A percentile compares a stretch with the other conserved stretches of the same genome.
Evolutionary conservation across 1,139 yeast genomes (phyloP).

Genomic region (Wickerhamomyces sp.): DNA sequence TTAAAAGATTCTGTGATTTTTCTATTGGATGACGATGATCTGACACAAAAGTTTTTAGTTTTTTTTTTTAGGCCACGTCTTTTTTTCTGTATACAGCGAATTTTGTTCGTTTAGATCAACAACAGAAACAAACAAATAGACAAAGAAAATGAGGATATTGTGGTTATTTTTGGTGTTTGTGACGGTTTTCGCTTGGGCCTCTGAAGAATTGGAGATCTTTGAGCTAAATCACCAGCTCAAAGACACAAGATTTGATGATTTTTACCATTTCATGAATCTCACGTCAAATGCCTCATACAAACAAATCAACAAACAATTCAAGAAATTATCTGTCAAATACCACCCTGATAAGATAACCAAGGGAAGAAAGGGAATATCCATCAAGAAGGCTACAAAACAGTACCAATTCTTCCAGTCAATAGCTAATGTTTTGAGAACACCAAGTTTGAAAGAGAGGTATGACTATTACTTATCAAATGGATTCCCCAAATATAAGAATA

Average conservation of each 20-base stretch:
- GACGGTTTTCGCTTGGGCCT: conserved; percentile 34
- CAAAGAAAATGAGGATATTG: not conserved
- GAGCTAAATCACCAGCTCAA: conserved; percentile 62
- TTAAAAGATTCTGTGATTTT: too few relatives aligned
- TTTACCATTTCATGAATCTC: conserved; percentile 65
- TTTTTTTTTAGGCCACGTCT: too few relatives aligned
- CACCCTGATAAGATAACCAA: conserved; percentile 78
- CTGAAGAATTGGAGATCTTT: conserved; percentile 79
- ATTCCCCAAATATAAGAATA: conserved; percentile 73
- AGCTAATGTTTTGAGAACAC: conserved; percentile 26
- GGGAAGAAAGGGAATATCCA: conserved; percentile 11
- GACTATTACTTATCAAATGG: conserved; percentile 83
- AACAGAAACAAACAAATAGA: not conserved
- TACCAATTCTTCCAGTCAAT: conserved; percentile 18
- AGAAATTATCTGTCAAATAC: conserved; percentile 60
- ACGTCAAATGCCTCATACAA: conserved; percentile 48
- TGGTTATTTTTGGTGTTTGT: conserved; percentile 11
- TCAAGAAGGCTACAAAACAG: conserved; percentile 26
- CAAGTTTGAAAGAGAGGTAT: conserved; percentile 54
- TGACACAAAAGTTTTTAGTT: not conserved
- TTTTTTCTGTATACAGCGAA: too few relatives aligned
- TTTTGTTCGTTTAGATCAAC: too few relatives aligned
- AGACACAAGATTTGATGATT: conserved; percentile 57
- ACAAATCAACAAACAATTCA: conserved; percentile 72
- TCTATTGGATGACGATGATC: too few relatives aligned